Evolutionary conservation across 1,284 basidiomycete genomes (phyloP), one percentile per base, ranked within the genome.

Genomic region (Trichosporon sp.): DNA sequence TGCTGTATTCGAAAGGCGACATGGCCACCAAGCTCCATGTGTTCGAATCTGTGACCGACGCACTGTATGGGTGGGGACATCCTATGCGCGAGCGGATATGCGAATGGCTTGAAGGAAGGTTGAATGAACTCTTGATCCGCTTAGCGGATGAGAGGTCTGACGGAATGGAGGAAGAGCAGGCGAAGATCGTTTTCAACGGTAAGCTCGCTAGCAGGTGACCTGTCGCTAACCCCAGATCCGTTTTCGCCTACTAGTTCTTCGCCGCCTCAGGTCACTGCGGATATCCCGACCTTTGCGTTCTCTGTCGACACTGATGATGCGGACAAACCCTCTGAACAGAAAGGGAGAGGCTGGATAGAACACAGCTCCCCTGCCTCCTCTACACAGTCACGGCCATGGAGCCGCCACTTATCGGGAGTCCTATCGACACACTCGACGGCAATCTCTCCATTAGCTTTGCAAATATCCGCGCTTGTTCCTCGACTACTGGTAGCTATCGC

Each of bases 51-150:
- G 67, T 81, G 29, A 64, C 77, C 21, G 72, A 75, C 64, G 71
- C 75, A 53, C 65, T 79, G 35, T 77, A 78, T 72, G 70, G 72
- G 6, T 74, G 80, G 72, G 56, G 78, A 62, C 74, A 82, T 72
- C 74, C 84, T 76, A 70, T 87, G 78, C 7, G 72, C 53, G 80
- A 85, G 82, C 21, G 84, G 78, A 66, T 87, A 75, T 74, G 84
- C 81, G 66, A 85, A 78, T 69, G 86, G 86, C 71, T 86, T 73
- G 78, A 80, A 53, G 77, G 78, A 1, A 65, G 76, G 27, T 34
- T 82, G 25, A 74, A 67, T 0, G 76, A 78, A 47, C 64, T 79
- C 27, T 72, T 79, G 27, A 35, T 53, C 0, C 64, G 47, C 3
- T 68, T 77, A 47, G 77, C 72, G 6, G 69, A 60, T 23, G 76